Evolutionary conservation across 1,284 basidiomycete genomes (phyloP).

Genomic region (Vanrija pseudolonga): DNA sequence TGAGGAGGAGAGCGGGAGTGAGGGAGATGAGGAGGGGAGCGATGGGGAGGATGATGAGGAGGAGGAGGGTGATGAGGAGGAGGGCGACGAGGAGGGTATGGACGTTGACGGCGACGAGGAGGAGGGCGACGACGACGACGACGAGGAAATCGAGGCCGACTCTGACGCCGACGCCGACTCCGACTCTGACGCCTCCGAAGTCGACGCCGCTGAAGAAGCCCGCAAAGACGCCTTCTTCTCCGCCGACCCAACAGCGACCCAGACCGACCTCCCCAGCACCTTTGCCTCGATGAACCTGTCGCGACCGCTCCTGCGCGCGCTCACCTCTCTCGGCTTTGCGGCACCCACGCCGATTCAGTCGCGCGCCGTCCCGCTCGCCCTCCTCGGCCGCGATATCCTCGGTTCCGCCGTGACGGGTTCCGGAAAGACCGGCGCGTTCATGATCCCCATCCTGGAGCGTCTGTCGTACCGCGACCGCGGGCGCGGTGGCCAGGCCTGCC

Average conservation of each 20-base stretch:
- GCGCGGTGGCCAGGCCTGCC: constrained; percentile 75
- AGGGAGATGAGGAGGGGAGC: constrained; percentile 21
- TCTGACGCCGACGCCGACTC: constrained; percentile 30
- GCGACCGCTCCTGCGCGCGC: constrained; percentile 78
- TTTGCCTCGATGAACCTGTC: constrained; percentile 86
- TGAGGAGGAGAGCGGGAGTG: constrained; percentile 26
- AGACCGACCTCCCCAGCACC: constrained; percentile 54
- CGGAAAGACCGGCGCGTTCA: constrained; percentile 95
- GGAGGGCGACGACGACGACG: constrained; percentile 50
- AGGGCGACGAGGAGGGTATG: constrained; percentile 46
- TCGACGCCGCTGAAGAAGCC: constrained; percentile 67
- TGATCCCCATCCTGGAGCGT: constrained; percentile 88
- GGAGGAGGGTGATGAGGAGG: constrained; percentile 24
- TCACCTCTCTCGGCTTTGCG: constrained; percentile 74
- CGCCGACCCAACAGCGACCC: constrained; percentile 48
- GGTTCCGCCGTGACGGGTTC: constrained; percentile 93
- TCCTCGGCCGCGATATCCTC: constrained; percentile 91
- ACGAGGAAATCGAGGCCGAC: constrained; percentile 25
- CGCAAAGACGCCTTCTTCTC: constrained; percentile 84
- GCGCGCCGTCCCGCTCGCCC: constrained; percentile 84
- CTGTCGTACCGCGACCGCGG: constrained; percentile 83
- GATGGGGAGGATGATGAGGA: constrained; percentile 39
- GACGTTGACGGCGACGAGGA: constrained; percentile 24
- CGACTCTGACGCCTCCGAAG: constrained; percentile 57
- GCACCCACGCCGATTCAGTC: constrained; percentile 94